Evolutionary conservation across 805 yeast species (phyloP).

Genomic region (Candida fluviatilis): DNA sequence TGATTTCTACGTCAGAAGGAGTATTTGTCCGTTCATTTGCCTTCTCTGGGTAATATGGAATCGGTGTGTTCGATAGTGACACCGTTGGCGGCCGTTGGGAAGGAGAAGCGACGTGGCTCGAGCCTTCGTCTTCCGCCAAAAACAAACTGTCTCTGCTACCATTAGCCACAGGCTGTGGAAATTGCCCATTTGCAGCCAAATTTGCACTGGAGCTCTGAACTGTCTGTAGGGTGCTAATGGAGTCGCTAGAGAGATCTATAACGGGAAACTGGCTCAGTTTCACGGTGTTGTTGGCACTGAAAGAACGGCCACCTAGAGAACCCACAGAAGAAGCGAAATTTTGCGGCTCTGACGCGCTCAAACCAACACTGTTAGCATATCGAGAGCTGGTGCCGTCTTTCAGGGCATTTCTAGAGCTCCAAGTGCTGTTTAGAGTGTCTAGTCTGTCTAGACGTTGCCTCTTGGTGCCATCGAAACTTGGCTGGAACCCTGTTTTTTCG

Average conservation of each 20-base stretch:
- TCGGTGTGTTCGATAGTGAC: not conserved
- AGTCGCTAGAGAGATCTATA: not conserved
- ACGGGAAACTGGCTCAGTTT: not conserved
- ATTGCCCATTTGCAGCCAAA: too few relatives aligned
- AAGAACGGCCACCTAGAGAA: too few relatives aligned
- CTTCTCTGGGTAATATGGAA: not conserved
- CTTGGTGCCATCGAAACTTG: not conserved
- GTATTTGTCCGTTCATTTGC: not conserved
- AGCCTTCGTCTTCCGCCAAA: not conserved
- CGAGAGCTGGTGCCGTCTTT: too few relatives aligned
- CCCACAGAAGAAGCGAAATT: too few relatives aligned
- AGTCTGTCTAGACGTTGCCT: not conserved
- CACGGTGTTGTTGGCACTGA: too few relatives aligned
- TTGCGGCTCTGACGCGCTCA: too few relatives aligned
- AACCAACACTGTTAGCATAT: too few relatives aligned
- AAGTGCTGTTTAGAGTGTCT: not conserved
- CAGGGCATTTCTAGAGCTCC: not conserved
- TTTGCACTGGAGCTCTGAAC: too few relatives aligned
- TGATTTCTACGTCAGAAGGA: conserved; percentile 3
- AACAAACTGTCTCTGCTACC: too few relatives aligned
- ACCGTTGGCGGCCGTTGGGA: not conserved
- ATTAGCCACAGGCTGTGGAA: too few relatives aligned
- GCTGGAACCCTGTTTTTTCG: not conserved
- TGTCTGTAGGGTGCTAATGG: too few relatives aligned
- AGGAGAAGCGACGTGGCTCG: not conserved